Evolutionary conservation across 2,329 filamentous ascomycete genomes (phyloP).

Genomic region (Coniella lustricola): DNA sequence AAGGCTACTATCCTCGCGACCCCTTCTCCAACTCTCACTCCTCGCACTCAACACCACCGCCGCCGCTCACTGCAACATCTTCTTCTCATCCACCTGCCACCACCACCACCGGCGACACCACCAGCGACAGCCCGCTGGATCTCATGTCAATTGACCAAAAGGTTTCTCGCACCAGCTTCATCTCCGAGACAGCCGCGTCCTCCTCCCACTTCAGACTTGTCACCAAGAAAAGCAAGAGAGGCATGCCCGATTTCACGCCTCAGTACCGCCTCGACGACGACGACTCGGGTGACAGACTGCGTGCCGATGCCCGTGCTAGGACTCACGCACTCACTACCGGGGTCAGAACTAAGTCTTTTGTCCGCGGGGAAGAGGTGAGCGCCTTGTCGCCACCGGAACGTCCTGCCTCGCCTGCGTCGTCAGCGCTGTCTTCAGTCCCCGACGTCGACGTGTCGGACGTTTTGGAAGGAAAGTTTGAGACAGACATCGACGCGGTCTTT

Average conservation of each 20-base stretch:
- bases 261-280: slow-evolving; percentile 11
- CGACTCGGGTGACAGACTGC: slow-evolving; percentile 5
- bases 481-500: neutral
- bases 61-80: neutral
- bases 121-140: slow-evolving; percentile 9
- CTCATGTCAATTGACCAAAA: slow-evolving; percentile 5
- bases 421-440: slow-evolving; percentile 14
- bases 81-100: slow-evolving; percentile 17
- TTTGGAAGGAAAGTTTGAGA: slow-evolving; percentile 4
- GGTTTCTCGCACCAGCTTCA: neutral
- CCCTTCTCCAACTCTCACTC: slow-evolving; percentile 5
- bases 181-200: neutral
- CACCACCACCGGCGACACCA: slow-evolving; percentile 9
- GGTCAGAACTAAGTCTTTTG: slow-evolving; percentile 7
- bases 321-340: slow-evolving; percentile 9
- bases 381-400: slow-evolving; percentile 3
- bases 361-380: slow-evolving; percentile 4
- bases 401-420: slow-evolving; percentile 4
- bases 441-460: slow-evolving; percentile 20
- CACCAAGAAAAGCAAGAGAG: slow-evolving; percentile 11
- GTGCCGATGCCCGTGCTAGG: slow-evolving; percentile 2
- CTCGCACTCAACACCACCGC: slow-evolving; percentile 12
- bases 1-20: slow-evolving; percentile 7
- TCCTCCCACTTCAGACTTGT: neutral
- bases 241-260: slow-evolving; percentile 14